Percentiles rank a stretch among this genome's conserved stretches.
phyloP scores from a whole-genome alignment of 257 asterid species.

The Solanum acaule region DNA sequence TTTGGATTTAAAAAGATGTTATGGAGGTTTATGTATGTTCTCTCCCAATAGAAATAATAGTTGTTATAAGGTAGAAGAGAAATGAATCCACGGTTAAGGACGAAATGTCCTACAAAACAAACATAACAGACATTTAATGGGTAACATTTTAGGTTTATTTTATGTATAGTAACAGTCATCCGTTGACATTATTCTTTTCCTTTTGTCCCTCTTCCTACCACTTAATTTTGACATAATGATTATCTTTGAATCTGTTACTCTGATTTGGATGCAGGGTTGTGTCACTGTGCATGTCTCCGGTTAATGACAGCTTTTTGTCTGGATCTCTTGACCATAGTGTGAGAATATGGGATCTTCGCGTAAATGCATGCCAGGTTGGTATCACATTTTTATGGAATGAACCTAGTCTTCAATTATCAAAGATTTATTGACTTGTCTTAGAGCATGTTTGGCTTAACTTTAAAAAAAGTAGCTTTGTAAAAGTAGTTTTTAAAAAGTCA shows the following conservation, averaged over 20 bases:
- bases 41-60: background rate
- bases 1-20: background rate
- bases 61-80: background rate
- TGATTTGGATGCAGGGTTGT: slow-evolving; percentile 54
- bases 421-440: background rate
- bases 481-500: no score
- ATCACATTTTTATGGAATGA: background rate
- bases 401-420: background rate
- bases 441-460: no score
- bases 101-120: background rate
- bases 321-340: slow-evolving; percentile 96
- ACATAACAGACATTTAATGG: background rate
- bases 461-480: no score
- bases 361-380: slow-evolving; percentile 93
- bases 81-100: background rate
- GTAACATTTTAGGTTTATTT: background rate
- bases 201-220: background rate
- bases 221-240: background rate
- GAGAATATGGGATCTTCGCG: slow-evolving; percentile 95
- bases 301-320: slow-evolving; percentile 92
- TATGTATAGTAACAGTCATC: background rate
- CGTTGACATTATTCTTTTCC: background rate
- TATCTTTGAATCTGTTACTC: background rate
- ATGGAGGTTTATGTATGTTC: background rate
- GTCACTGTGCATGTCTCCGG: slow-evolving; percentile 94